Evolutionary conservation across 371 early-diverging fungal genomes (phyloP), one percentile per base, ranked within the genome.

Genomic region (Apophysomyces trapeziformis): DNA sequence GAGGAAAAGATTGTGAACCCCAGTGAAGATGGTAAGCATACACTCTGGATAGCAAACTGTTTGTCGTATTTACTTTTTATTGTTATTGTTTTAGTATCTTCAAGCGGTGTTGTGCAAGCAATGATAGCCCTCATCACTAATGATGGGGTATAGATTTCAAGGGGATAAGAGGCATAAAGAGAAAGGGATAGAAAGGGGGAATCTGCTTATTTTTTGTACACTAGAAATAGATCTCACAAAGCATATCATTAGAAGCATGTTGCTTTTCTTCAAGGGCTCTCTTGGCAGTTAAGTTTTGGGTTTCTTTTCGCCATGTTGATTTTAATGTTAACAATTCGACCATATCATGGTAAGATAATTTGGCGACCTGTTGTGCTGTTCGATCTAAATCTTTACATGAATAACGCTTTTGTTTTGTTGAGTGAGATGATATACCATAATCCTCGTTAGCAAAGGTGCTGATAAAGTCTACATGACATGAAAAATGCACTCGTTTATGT

Each of bases 1-100:
- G 86, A 87, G 13, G 73, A 77, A 38, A 94, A 93, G 78, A 83
- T 95, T 64, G 86, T 86, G 36, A 80, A 92, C 35, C 92, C 94
- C 0, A 70, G 74, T 9, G 21, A 86, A 70, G 85, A 88, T 64
- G 85, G 84, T 80, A 73, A 70, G 72, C 21, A 5, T 8, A 16
- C 39, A 13, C 1, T 26, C 32, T 26, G 32, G 32, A 26, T 26
- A 26, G 13, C 2, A 76, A 4, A 43, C 41, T 4, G 43, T 58
- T 21, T 57, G 41, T 41, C 47, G 9, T 47, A 36, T 57, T 63
- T 61, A 12, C 60, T 41, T 47, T 16, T 46, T 61, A 50, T 26
- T n/a, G 21, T 5, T 5, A 21, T 35, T 26, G 2, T 26, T 26
- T 26, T 54, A 75, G 75, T 87, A 6, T 70, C 81, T 0, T 73